Base-by-base conservation (phyloP, 306 rosid species). In the Potentilla sterilis region DNA sequence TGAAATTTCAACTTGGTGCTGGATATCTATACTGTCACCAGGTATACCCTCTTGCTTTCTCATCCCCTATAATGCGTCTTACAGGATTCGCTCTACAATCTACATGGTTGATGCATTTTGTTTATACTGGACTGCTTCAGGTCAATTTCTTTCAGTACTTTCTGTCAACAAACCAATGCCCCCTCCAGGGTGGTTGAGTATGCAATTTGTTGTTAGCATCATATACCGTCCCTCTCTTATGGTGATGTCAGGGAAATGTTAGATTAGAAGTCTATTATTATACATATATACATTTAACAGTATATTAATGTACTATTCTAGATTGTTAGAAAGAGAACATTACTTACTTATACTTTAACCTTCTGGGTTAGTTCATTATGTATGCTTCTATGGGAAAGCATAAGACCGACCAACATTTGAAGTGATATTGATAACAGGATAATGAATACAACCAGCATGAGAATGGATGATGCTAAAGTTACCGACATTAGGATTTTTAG, bases 21-120 rank as follows among this genome's bases (percentile, higher is more conserved):
- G 97, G 96, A 69, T 93, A 91, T 79, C 94, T 91, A 51, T 93
- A 89, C 54, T 93, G 94, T 81, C 98, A 93, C 86, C 98, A 91
- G 96, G 98, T 93, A 78, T 41, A 67, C 44, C 67, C 62, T 66
- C 19, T 48, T 24, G 41, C 64, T 41, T 54, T 34, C 57, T 78
- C 37, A 43, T 78, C 16, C 32, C 74, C 61, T 21, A 37, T 2
- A n/a, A 9, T 48, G 46, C 15, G 32, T 46, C 44, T 41, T 48
- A 16, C 65, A 28, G 28, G 28, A 28, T 28, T 28, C 28, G 28
- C 28, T 28, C 28, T 0, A 28, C 28, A 28, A 28, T 28, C 28
- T 28, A 28, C 28, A 28, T n/a, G 55, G 32, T 49, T 3, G 2
- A 15, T 65, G 58, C 16, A 16, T 52, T 43, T 9, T 40, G 18